These are phyloP conservation scores for Hygrophila difformis DNA, from an alignment of 257 asterid genomes.

Conservation along the genomic window DNA sequence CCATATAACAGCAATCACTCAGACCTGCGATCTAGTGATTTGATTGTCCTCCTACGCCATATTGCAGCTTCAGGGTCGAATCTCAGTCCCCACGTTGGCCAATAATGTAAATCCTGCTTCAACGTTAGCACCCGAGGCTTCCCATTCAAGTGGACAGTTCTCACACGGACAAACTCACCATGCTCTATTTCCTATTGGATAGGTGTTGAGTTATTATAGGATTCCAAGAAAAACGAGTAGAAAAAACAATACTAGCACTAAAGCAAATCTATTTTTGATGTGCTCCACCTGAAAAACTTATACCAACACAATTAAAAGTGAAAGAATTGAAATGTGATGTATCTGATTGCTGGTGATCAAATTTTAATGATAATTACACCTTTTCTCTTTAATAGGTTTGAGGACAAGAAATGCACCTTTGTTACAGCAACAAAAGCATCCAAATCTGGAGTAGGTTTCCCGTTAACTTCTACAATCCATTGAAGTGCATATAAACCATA, in stretches of 20 bases:
- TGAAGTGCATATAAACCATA: constrained; percentile 93
- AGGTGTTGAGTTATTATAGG: constrained; percentile 2
- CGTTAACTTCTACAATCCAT: constrained; percentile 96
- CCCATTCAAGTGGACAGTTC: constrained; percentile 80
- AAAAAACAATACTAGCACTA: neutral
- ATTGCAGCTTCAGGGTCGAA: constrained; percentile 75
- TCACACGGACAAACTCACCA: constrained; percentile 86
- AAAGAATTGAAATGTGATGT: no score
- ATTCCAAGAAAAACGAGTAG: constrained; percentile 2
- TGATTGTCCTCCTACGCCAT: constrained; percentile 75
- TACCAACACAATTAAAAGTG: no score
- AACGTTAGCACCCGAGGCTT: constrained; percentile 85
- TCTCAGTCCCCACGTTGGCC: constrained; percentile 97
- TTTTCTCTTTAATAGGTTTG: no score
- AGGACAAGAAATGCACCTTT: constrained; percentile 39
- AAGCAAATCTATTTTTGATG: neutral
- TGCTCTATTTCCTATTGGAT: constrained; percentile 61
- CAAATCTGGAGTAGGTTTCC: constrained; percentile 80
- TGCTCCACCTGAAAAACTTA: no score
- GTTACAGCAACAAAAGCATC: constrained; percentile 83
- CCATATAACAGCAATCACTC: constrained; percentile 13
- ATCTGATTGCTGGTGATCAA: no score
- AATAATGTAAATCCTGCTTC: constrained; percentile 96
- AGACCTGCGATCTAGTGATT: constrained; percentile 34
- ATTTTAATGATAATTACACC: no score